Conservation (phyloP, 2,329 filamentous ascomycete genomes). For the Sclerotinia minor region DNA sequence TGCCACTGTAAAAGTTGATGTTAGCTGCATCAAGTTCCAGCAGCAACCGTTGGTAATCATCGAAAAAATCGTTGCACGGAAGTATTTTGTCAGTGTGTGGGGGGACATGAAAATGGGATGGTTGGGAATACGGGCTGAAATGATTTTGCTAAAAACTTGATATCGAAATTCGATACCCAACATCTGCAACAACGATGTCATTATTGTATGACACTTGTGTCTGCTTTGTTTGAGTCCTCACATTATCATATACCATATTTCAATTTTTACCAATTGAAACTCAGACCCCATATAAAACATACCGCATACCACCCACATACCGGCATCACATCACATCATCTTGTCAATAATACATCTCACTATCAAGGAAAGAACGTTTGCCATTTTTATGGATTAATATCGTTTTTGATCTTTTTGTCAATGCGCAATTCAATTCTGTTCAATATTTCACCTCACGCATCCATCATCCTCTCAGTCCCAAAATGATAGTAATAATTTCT, state of each 20-base stretch:
- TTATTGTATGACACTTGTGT: not conserved
- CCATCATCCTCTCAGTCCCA: not conserved
- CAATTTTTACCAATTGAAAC: conserved; percentile 6
- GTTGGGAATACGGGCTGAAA: conserved; percentile 1
- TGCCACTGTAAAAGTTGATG: conserved; percentile 7
- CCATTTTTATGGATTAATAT: conserved; percentile 11
- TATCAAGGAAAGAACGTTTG: not conserved
- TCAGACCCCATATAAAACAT: not conserved
- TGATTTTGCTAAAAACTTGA: conserved; percentile 10
- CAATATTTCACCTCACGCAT: not conserved
- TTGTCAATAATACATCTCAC: conserved; percentile 7
- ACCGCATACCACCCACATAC: not conserved
- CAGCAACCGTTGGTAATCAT: not conserved
- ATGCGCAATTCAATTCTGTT: conserved; percentile 2
- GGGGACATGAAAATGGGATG: not conserved
- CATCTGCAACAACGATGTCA: conserved; percentile 22
- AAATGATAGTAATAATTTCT: not conserved
- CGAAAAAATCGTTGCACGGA: not conserved
- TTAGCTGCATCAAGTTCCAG: conserved; percentile 5
- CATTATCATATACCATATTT: not conserved
- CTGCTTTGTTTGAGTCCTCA: not conserved
- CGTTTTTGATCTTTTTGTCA: not conserved
- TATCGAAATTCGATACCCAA: conserved; percentile 18
- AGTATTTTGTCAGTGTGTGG: conserved; percentile 3
- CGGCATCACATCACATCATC: not conserved